Conservation (phyloP, 805 yeast genomes). For the Priceomyces carsonii region DNA sequence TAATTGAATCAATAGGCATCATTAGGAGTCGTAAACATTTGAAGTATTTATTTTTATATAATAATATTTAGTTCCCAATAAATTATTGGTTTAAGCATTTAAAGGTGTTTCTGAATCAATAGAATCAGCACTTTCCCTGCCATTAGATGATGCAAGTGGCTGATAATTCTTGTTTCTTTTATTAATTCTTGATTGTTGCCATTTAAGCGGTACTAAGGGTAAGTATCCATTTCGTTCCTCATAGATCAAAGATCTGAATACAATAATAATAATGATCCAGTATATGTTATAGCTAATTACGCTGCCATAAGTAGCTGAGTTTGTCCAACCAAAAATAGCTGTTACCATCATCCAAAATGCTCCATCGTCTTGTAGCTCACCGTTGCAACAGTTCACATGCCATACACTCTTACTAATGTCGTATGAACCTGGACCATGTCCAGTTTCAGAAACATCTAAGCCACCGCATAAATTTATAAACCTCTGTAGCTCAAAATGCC, state of each 20-base stretch:
- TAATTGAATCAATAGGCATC: conserved; percentile 1
- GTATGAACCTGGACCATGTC: conserved; percentile 48
- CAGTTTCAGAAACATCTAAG: conserved; percentile 44
- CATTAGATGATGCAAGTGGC: not conserved
- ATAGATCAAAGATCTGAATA: conserved; percentile 30
- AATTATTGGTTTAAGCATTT: not conserved
- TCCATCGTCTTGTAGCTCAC: conserved; percentile 41
- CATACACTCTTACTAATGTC: conserved; percentile 41
- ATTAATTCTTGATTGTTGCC: conserved; percentile 39
- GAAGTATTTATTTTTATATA: no score
- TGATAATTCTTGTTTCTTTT: conserved; percentile 19
- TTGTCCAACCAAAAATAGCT: conserved; percentile 48
- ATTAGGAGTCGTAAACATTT: no score
- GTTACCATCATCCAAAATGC: conserved; percentile 48
- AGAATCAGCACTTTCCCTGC: conserved; percentile 26
- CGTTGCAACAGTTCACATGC: conserved; percentile 51
- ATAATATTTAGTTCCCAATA: no score
- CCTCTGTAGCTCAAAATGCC: conserved; percentile 43
- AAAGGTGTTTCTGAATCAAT: conserved; percentile 28
- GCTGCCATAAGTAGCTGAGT: conserved; percentile 47
- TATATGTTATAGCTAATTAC: conserved; percentile 36
- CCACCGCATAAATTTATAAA: conserved; percentile 42
- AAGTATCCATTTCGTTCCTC: conserved; percentile 40
- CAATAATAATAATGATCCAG: conserved; percentile 35
- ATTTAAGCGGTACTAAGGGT: conserved; percentile 38